Conservation (phyloP, 2,329 filamentous ascomycete species). For the Arthrobotrys musiformis region DNA sequence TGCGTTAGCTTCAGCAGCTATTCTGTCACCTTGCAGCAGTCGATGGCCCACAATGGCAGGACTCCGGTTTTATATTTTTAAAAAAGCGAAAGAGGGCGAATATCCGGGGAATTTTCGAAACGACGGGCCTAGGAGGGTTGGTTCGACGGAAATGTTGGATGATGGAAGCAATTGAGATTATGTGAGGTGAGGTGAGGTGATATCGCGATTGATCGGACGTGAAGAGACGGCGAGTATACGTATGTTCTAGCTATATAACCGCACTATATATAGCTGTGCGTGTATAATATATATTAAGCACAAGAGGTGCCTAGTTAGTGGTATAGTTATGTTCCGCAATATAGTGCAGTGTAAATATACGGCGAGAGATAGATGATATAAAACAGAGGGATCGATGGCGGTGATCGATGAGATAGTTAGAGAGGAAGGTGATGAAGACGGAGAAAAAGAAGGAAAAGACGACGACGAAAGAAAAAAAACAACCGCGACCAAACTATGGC, state of each 20-base stretch:
- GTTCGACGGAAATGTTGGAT: background rate
- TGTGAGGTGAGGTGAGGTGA: no score
- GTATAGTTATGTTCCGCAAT: no score
- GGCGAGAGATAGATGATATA: conserved; percentile 20
- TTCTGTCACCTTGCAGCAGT: conserved; percentile 43
- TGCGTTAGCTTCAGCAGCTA: conserved; percentile 35
- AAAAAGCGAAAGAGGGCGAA: background rate
- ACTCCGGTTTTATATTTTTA: background rate
- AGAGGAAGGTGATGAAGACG: no score
- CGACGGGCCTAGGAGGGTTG: background rate
- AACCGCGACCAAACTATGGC: background rate
- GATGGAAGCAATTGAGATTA: conserved; percentile 6
- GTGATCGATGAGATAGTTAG: conserved; percentile 15
- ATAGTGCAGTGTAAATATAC: no score
- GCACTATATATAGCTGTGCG: background rate
- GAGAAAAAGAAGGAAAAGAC: background rate
- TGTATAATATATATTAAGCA: background rate
- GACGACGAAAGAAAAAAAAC: conserved; percentile 2
- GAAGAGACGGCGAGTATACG: background rate
- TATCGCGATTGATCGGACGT: background rate
- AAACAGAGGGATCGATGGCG: no score
- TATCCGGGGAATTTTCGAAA: background rate
- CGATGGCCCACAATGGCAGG: conserved; percentile 42
- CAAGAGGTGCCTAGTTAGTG: no score
- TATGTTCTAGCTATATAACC: background rate